Percentiles rank a stretch among this genome's conserved stretches.
phyloP scores from a whole-genome alignment of 305 asterid species.

The Fraxinus platypoda region DNA sequence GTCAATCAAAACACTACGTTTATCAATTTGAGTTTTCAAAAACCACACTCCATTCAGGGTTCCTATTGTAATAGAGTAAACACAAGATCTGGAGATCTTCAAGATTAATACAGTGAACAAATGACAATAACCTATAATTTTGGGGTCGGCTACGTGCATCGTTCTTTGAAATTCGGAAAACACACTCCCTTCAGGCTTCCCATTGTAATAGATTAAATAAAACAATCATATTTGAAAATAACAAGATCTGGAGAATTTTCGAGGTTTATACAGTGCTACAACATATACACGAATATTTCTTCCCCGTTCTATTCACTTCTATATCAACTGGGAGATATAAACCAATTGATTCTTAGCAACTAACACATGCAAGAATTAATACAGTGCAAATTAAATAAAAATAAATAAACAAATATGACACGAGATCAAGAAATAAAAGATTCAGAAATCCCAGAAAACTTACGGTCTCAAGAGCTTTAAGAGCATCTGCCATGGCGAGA shows the following conservation, averaged over 20 bases:
- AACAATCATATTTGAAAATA: not conserved
- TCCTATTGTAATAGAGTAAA: not conserved
- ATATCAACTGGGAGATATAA: not conserved
- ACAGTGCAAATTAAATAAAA: not conserved
- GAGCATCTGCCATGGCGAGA: slow-evolving; percentile 64
- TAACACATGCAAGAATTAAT: not conserved
- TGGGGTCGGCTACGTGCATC: not conserved
- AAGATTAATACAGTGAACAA: not conserved
- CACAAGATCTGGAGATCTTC: not conserved
- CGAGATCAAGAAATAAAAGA: not conserved
- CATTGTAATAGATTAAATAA: not conserved
- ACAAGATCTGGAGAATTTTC: not conserved
- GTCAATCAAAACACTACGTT: not conserved
- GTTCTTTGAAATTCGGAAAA: not conserved
- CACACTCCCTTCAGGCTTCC: not conserved
- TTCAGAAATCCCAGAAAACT: not conserved
- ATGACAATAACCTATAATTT: not conserved
- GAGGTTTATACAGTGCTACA: not conserved
- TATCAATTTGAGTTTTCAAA: not conserved
- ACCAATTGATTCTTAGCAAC: not conserved
- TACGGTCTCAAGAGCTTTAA: slow-evolving; percentile 50
- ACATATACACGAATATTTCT: not conserved
- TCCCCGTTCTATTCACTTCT: not conserved
- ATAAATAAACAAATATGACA: not conserved
- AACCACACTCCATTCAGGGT: not conserved